phyloP scores from a whole-genome alignment of 495 filamentous ascomycete genomes.

The Podospora appendiculata region DNA sequence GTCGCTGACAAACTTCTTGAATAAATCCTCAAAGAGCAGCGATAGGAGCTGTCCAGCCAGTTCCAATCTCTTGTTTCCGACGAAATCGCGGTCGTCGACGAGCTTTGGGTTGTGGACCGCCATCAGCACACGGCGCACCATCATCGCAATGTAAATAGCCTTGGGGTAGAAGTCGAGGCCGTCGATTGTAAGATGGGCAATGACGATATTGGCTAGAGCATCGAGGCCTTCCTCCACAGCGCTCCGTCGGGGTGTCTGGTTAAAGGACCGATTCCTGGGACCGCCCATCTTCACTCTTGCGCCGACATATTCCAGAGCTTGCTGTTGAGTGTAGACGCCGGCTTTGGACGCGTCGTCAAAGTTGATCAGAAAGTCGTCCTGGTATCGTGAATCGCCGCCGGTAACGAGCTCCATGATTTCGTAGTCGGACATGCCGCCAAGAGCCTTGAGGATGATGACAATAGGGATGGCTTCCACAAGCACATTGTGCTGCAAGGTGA shows the following conservation, averaged over 20 bases:
- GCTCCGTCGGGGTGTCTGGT: constrained; percentile 45
- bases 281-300: constrained; percentile 75
- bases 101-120: constrained; percentile 78
- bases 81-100: constrained; percentile 94
- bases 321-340: constrained; percentile 81
- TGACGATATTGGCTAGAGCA: constrained; percentile 80
- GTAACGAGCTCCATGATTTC: constrained; percentile 87
- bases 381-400: constrained; percentile 75
- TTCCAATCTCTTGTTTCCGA: constrained; percentile 94
- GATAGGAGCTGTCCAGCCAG: constrained; percentile 89
- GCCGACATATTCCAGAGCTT: constrained; percentile 89
- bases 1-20: constrained; percentile 84
- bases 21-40: constrained; percentile 93
- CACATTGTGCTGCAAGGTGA: constrained; percentile 87
- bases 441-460: constrained; percentile 81
- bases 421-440: constrained; percentile 88
- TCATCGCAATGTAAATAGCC: constrained; percentile 89
- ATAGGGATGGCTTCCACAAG: constrained; percentile 89
- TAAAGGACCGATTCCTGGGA: constrained; percentile 38
- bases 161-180: constrained; percentile 91
- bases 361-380: constrained; percentile 89
- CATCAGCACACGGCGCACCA: constrained; percentile 91
- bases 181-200: constrained; percentile 86
- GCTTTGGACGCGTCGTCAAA: constrained; percentile 83
- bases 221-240: constrained; percentile 85